Evolutionary conservation across 2,329 filamentous ascomycete genomes (phyloP), one percentile per base, ranked within the genome.

Genomic region (Periglandula ipomoeae): DNA sequence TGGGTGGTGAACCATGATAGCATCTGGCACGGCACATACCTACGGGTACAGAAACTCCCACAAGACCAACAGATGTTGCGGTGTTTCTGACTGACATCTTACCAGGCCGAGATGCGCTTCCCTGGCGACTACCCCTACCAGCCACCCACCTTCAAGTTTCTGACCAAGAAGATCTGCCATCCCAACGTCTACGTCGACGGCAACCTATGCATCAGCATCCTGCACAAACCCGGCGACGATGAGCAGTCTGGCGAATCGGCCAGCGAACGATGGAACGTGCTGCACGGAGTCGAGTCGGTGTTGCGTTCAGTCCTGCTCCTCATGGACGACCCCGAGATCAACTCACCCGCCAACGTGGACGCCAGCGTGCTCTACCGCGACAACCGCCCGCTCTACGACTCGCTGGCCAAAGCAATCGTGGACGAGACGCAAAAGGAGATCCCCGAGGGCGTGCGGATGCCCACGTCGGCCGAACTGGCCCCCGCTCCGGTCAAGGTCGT

Each of bases 101-200:
- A n/a, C n/a, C 24, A 87, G 74, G 88, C 87, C 48, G 82, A 86
- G 59, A 93, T 98, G 84, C 81, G 76, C 20, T 97, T 98, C 60
- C 84, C 87, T 9, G 73, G 76, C 59, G 90, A 95, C 59, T 98
- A 97, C 67, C 93, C 93, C 0, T 95, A 87, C 70, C 76, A 80
- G 38, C 91, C 91, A 24, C 91, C 91, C 23, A 85, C 84, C 49
- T 97, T 98, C 74, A 84, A 84, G 55, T 97, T 98, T 70, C 65
- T 81, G 17, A 70, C 73, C 20, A 78, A 76, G 30, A 82, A 86
- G 15, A 84, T 97, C 53, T 89, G 82, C 70, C 91, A 98, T 65
- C 91, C 91, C 3, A 98, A 98, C 65, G 84, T 98, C 61, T 97
- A 97, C 70, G 70, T 81, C 5, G 87, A 96, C 65, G 91, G 91